These are phyloP conservation scores for Penicillium tannophilum DNA, from an alignment of 495 filamentous ascomycete species.

Conservation along the genomic window DNA sequence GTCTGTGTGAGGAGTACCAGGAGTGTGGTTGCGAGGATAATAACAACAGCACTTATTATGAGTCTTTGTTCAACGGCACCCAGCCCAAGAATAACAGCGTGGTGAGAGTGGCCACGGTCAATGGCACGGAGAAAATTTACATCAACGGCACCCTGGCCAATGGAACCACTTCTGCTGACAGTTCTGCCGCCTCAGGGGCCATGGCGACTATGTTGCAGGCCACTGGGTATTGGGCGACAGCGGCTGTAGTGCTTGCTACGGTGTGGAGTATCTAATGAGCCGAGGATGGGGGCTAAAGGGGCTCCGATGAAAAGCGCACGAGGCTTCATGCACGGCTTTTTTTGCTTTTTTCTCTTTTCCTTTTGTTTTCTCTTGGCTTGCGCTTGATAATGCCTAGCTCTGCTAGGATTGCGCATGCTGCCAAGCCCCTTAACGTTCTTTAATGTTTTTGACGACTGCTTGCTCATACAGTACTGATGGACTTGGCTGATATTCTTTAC, in stretches of 20 bases:
- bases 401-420: not conserved
- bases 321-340: not conserved
- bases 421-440: not conserved
- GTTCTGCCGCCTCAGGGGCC: constrained; percentile 32
- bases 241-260: constrained; percentile 52
- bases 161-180: constrained; percentile 69
- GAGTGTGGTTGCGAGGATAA: constrained; percentile 87
- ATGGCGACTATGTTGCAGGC: constrained; percentile 41
- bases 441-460: not conserved
- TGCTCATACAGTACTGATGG: not conserved
- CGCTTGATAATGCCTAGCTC: not conserved
- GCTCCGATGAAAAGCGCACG: not conserved
- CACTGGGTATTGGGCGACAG: constrained; percentile 65
- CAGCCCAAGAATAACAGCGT: constrained; percentile 66
- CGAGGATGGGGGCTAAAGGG: not conserved
- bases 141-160: constrained; percentile 87
- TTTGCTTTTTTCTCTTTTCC: not conserved
- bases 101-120: constrained; percentile 63
- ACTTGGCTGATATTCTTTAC: not conserved
- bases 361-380: not conserved
- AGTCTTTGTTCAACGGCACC: constrained; percentile 66
- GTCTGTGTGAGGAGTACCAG: constrained; percentile 68
- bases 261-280: constrained; percentile 36
- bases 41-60: constrained; percentile 56
- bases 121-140: constrained; percentile 73